These are phyloP conservation scores for Celoporthe dispersa DNA, from an alignment of 2,329 filamentous ascomycete species.

Conservation along the genomic window DNA sequence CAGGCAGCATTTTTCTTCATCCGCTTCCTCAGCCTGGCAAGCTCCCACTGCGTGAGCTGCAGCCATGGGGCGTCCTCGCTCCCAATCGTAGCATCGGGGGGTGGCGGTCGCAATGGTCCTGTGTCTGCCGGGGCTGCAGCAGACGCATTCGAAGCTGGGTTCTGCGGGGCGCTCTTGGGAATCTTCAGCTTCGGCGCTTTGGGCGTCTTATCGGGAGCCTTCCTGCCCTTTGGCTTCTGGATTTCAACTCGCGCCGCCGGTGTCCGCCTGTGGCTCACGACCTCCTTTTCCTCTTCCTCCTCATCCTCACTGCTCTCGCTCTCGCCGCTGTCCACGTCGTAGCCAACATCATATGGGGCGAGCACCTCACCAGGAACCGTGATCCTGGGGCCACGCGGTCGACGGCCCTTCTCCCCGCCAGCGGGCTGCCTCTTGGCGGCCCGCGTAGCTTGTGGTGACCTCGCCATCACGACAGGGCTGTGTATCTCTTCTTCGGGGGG, in stretches of 20 bases:
- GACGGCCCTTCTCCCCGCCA: conserved; percentile 50
- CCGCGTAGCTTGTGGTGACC: conserved; percentile 58
- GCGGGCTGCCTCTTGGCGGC: conserved; percentile 48
- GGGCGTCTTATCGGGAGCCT: conserved; percentile 37
- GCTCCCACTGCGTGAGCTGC: conserved; percentile 66
- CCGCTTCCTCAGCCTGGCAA: conserved; percentile 73
- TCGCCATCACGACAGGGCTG: conserved; percentile 53
- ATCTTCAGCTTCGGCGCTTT: conserved; percentile 48
- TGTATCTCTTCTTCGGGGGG: conserved; percentile 56
- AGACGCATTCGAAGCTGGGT: conserved; percentile 26
- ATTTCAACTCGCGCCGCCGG: conserved; percentile 39
- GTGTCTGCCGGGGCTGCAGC: conserved; percentile 22
- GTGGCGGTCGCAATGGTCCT: conserved; percentile 58
- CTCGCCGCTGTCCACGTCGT: conserved; percentile 59
- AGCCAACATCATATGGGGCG: conserved; percentile 67
- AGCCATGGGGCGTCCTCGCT: conserved; percentile 68
- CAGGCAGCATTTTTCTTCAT: conserved; percentile 94
- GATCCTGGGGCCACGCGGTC: conserved; percentile 58
- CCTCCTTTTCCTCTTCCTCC: conserved; percentile 51
- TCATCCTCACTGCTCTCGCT: conserved; percentile 59
- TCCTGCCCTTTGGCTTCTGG: conserved; percentile 52
- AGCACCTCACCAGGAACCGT: conserved; percentile 70
- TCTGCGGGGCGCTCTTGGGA: conserved; percentile 32
- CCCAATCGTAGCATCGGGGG: conserved; percentile 61
- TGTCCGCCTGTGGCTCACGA: conserved; percentile 44